Conservation (phyloP, 2,329 filamentous ascomycete genomes). For the Fusarium sp. region DNA sequence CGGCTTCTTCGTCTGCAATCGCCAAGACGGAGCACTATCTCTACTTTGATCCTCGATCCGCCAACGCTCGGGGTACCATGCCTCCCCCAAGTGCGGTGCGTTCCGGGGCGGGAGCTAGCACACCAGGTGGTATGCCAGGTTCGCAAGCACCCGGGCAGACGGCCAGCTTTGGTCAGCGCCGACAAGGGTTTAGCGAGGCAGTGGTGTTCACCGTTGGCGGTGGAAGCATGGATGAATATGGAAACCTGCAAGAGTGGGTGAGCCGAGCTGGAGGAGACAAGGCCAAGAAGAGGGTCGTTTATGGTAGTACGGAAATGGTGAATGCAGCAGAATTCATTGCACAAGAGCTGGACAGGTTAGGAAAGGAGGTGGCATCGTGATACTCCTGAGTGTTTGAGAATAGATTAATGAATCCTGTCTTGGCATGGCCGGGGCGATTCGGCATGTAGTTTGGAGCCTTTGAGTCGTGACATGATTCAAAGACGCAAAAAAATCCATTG, state of each 20-base stretch:
- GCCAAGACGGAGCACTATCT: slow-evolving; percentile 96
- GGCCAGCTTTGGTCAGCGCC: slow-evolving; percentile 89
- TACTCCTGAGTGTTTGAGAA: slow-evolving; percentile 21
- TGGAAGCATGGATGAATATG: slow-evolving; percentile 98
- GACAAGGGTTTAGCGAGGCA: slow-evolving; percentile 90
- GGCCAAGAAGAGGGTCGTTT: slow-evolving; percentile 84
- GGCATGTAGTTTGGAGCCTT: neutral
- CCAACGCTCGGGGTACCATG: slow-evolving; percentile 92
- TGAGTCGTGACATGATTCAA: neutral
- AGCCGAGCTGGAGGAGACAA: slow-evolving; percentile 77
- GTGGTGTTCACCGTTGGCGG: slow-evolving; percentile 96
- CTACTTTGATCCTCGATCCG: slow-evolving; percentile 95
- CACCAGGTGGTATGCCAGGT: slow-evolving; percentile 64
- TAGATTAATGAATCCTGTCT: slow-evolving; percentile 35
- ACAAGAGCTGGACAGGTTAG: slow-evolving; percentile 72
- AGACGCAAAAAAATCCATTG: neutral
- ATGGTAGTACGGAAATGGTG: slow-evolving; percentile 89
- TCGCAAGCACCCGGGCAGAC: slow-evolving; percentile 70
- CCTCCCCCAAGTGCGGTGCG: slow-evolving; percentile 78
- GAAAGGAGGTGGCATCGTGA: slow-evolving; percentile 63
- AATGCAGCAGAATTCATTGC: slow-evolving; percentile 76
- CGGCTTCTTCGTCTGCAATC: slow-evolving; percentile 90
- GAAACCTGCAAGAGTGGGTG: slow-evolving; percentile 97
- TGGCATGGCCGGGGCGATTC: neutral
- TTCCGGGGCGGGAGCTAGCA: slow-evolving; percentile 53